Evolutionary conservation across 805 yeast species (phyloP).

Genomic region (Candida jianshihensis): DNA sequence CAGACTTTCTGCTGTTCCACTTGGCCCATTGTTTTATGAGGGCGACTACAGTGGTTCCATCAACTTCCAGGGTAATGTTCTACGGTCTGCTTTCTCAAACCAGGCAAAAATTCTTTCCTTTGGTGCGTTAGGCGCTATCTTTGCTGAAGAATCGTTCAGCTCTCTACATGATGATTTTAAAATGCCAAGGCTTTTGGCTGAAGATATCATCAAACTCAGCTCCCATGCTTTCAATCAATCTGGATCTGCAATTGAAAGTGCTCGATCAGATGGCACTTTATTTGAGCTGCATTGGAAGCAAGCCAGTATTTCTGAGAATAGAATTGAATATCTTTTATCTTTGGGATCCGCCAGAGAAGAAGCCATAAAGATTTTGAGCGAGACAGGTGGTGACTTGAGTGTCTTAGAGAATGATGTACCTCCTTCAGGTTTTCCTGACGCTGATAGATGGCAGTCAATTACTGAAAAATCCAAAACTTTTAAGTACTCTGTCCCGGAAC

Average conservation of each 20-base stretch:
- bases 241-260: constrained; percentile 28
- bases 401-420: constrained; percentile 14
- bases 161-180: constrained; percentile 18
- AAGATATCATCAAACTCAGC: constrained; percentile 38
- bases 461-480: constrained; percentile 10
- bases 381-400: constrained; percentile 26
- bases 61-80: constrained; percentile 10
- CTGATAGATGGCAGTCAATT: constrained; percentile 25
- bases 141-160: constrained; percentile 23
- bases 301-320: constrained; percentile 34
- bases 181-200: constrained; percentile 35
- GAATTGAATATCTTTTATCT: constrained; percentile 25
- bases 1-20: constrained; percentile 24
- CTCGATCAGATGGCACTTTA: constrained; percentile 28
- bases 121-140: constrained; percentile 30
- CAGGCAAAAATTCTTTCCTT: constrained; percentile 36
- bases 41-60: constrained; percentile 22
- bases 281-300: constrained; percentile 30
- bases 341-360: constrained; percentile 26
- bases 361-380: constrained; percentile 25
- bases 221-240: constrained; percentile 32
- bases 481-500: constrained; percentile 21
- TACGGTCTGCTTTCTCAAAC: constrained; percentile 24
- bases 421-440: constrained; percentile 19
- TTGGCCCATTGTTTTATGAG: constrained; percentile 32